Percentiles rank a stretch among this genome's conserved stretches.
phyloP scores from a whole-genome alignment of 2,329 filamentous ascomycete genomes.

The Calonectria pteridis region DNA sequence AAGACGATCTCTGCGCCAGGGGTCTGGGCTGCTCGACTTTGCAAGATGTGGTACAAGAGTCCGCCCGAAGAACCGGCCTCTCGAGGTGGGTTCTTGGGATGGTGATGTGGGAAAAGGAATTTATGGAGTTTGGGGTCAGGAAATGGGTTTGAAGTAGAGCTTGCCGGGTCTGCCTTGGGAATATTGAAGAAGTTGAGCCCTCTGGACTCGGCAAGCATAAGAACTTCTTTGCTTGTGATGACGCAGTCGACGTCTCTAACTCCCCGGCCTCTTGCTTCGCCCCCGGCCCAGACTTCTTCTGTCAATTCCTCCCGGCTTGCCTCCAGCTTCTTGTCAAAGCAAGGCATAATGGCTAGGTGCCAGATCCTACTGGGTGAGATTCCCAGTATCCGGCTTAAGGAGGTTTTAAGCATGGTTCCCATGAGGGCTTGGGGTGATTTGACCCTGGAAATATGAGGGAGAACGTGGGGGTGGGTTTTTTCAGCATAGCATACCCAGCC shows the following conservation, averaged over 20 bases:
- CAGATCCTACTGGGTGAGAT: slow-evolving; percentile 86
- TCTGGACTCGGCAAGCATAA: slow-evolving; percentile 88
- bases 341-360: slow-evolving; percentile 97
- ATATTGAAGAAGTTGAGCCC: slow-evolving; percentile 81
- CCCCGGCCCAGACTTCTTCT: slow-evolving; percentile 77
- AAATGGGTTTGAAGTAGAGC: slow-evolving; percentile 66
- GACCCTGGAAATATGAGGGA: slow-evolving; percentile 89
- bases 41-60: slow-evolving; percentile 87
- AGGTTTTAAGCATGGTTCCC: slow-evolving; percentile 90
- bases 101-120: slow-evolving; percentile 78
- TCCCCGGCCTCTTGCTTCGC: slow-evolving; percentile 62
- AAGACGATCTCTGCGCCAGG: slow-evolving; percentile 79
- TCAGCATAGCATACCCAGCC: slow-evolving; percentile 99
- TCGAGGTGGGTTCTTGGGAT: slow-evolving; percentile 58
- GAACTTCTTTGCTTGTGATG: slow-evolving; percentile 93
- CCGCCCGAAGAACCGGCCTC: slow-evolving; percentile 87
- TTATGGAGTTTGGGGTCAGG: slow-evolving; percentile 77
- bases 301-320: slow-evolving; percentile 94
- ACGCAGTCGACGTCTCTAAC: slow-evolving; percentile 96
- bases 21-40: slow-evolving; percentile 77
- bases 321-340: slow-evolving; percentile 99
- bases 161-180: slow-evolving; percentile 67
- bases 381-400: slow-evolving; percentile 78
- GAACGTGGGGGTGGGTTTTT: slow-evolving; percentile 94
- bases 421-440: slow-evolving; percentile 96